Conservation (phyloP, 331 rosid species). For the Erythrophleum ivorense region DNA sequence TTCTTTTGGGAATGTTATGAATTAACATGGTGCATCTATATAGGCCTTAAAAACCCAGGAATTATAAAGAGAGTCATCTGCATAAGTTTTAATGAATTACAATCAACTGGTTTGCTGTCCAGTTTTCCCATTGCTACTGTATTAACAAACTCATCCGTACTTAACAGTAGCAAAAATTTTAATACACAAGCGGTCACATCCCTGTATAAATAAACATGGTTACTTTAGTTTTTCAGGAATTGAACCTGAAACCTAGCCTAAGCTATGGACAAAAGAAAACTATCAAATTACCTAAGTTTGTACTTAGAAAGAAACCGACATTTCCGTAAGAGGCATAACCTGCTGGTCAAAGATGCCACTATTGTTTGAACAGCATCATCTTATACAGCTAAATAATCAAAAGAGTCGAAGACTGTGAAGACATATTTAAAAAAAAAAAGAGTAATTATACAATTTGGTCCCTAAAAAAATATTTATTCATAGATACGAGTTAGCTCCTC, state of each 20-base stretch:
- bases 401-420: conserved; percentile 18
- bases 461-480: too few relatives aligned
- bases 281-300: not conserved
- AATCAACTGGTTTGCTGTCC: not conserved
- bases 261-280: not conserved
- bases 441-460: not conserved
- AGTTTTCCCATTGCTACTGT: conserved; percentile 1
- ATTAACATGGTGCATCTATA: not conserved
- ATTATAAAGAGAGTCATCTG: not conserved
- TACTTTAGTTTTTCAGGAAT: not conserved
- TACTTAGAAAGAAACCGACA: not conserved
- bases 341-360: not conserved
- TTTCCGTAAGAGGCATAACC: not conserved
- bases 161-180: not conserved
- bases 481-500: too few relatives aligned
- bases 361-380: conserved; percentile 20
- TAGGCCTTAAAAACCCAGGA: conserved; percentile 2
- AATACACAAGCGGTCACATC: not conserved
- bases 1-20: conserved; percentile 1
- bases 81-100: not conserved
- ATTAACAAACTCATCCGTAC: not conserved
- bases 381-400: conserved; percentile 23
- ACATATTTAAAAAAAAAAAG: not conserved
- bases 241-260: conserved; percentile 8
- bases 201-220: not conserved